Base-by-base conservation (phyloP, 352 stramenopile genomes). In the Saprolegnia diclina region DNA sequence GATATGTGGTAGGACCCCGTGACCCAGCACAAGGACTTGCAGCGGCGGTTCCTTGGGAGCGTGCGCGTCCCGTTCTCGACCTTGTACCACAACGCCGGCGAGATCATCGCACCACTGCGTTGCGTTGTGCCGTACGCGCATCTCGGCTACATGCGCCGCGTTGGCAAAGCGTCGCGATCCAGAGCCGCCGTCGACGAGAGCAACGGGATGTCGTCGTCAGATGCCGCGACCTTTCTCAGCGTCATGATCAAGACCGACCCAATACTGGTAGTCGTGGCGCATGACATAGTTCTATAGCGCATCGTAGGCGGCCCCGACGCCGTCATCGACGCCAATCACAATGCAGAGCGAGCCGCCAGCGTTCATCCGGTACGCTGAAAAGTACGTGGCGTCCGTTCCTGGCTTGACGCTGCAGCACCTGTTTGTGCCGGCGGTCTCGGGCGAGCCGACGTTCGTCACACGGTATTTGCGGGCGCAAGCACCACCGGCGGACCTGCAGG, bases 181-280 rank as follows among this genome's bases (percentile, higher is more conserved):
- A 45, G 5, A 44, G 62, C 29, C 4, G 65, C 37, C 13, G 48
- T 56, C 62, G 24, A 35, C 55, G 77, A 32, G 71, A 67, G 32
- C 44, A 19, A 46, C 18, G 61, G 55, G 66, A 35, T 5, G 29
- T 35, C 42, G 59, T 52, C 65, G 9, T 32, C 70, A 18, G 61
- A 68, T 7, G 53, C 44, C 21, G 79, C 82, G 38, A 95, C 89
- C 11, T 96, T 87, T 65, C 71, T 97, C 11, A 87, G 87, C 61
- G 65, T 97, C 19, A 92, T 91, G 76, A 74, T 94, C 62, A 94
- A 87, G n/a, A 73, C 97, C 21, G 87, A 97, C 56, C 90, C 91
- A 11, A 66, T 92, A 35, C 78, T 97, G 11, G 52, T 59, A 59
- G 4, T 2, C 35, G 11, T 16, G 3, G n/a, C n/a, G n/a, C n/a